Conservation (phyloP, 2,329 filamentous ascomycete species). For the Exophiala viscosa region DNA sequence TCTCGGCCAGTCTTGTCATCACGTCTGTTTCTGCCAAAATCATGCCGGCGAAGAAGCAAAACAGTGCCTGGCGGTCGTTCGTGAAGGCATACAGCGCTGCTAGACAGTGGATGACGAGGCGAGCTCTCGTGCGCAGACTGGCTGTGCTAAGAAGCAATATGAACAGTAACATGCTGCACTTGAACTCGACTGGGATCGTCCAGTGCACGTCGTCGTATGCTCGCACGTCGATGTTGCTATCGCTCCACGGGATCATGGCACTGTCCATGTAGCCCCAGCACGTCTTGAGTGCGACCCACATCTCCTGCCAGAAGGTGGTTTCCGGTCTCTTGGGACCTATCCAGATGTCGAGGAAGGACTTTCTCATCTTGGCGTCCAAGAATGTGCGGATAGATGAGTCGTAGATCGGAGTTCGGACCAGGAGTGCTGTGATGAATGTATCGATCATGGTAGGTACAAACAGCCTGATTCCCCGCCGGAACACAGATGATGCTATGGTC, state of each 20-base stretch:
- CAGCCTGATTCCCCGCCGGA: constrained; percentile 10
- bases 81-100: constrained; percentile 37
- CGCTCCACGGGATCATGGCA: background rate
- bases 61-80: constrained; percentile 59
- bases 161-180: constrained; percentile 60
- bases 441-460: constrained; percentile 5
- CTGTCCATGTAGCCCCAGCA: constrained; percentile 2
- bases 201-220: constrained; percentile 58
- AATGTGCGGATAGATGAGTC: background rate
- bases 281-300: background rate
- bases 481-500: constrained; percentile 5
- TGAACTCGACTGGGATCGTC: constrained; percentile 62
- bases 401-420: background rate
- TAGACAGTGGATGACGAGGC: constrained; percentile 60
- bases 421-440: constrained; percentile 2
- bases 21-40: constrained; percentile 4
- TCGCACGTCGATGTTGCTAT: background rate
- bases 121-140: constrained; percentile 54
- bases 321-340: constrained; percentile 1
- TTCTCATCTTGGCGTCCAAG: background rate
- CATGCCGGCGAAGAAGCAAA: constrained; percentile 38
- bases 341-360: background rate
- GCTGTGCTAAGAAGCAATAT: constrained; percentile 46
- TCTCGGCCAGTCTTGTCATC: constrained; percentile 47
- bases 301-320: background rate